Base-by-base conservation (phyloP, 257 asterid species). In the Rauvolfia tetraphylla region DNA sequence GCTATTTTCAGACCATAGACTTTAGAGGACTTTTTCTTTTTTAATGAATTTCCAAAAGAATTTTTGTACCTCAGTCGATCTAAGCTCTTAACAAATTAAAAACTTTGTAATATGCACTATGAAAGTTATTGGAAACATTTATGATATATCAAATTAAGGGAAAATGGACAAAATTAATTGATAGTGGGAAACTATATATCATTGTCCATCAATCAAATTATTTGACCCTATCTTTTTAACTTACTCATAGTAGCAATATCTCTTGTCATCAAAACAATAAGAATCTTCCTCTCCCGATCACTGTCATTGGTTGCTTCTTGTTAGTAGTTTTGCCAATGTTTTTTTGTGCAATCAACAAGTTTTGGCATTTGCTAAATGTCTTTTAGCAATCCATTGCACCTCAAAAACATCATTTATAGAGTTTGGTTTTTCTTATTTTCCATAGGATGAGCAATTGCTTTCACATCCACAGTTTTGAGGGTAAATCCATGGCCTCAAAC, bases 401-500 rank as follows among this genome's bases (percentile, higher is more conserved):
- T 38, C 11, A 22, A 23, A 0, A 38, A 38, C 15, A 67, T 38
- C 63, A 56, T 7, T 1, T 22, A 56, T 56, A 22, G 27, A 7
- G 13, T 56, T 56, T n/a, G 11, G 5, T 56, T 61, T 29, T 61
- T 1, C 39, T 61, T 14, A 61, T 61, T 61, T 61, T 61, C 39
- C 22, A 1, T 61, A 29, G 39, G 13, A 61, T 61, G 41, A 61
- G 10, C 68, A 61, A 29, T 27, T 29, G 39, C 39, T 61, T 34
- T 29, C 68, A 29, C 17, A 31, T 3, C 20, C 22, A 2, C 48
- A 22, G 72, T 67, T 67, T 27, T 36, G 20, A 34, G 8, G 49
- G 22, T 20, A 66, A 66, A 66, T 38, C 20, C 42, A 67, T 67
- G 72, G 72, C 72, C 33, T 44, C 72, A 38, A 67, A 36, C 22